Base-by-base conservation (phyloP, 805 yeast species). In the Grigorovia yakushimaensis region DNA sequence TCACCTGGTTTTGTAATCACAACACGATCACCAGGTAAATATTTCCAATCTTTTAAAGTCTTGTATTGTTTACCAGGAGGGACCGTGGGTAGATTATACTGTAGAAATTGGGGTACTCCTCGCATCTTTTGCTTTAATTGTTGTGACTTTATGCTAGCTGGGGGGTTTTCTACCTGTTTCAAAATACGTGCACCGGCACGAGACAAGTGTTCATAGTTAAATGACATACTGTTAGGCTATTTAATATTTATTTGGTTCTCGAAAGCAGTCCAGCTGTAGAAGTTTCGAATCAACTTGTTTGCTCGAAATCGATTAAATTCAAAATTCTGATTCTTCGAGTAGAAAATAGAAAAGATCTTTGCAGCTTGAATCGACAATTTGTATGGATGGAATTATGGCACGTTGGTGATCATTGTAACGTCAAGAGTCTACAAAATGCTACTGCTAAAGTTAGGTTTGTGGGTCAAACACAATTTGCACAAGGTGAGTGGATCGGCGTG, bases 401-500 rank as follows among this genome's bases (percentile, higher is more conserved):
- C n/a, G 37, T 60, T 15, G 65, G 60, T 24, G 65, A 67, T 38
- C 49, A 53, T 24, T 77, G 76, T 2, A 23, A 45, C 3, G 69
- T 73, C 1, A 59, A 63, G 47, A 72, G 72, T 4, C 62, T 67
- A 8, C 40, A 49, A 0, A 87, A 85, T 0, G 53, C 60, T 0
- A 8, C 33, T n/a, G 47, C 39, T 6, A 39, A 39, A 17, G 73
- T 81, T 1, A 62, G 73, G 44, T 82, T 61, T 56, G 49, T 73
- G 1, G 88, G 88, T 0, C 46, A 54, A 13, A 78, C 86, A 0
- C 52, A 73, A 42, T 82, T 82, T 66, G 79, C 84, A 2, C 64
- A 72, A 0, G 88, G 87, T 5, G 52, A 65, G 4, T 89, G 96
- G 96, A 72, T 82, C 13, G 97, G 97, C 0, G 73, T 89, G 6